Base-by-base conservation (phyloP, 495 filamentous ascomycete genomes). In the Neurospora intermedia region DNA sequence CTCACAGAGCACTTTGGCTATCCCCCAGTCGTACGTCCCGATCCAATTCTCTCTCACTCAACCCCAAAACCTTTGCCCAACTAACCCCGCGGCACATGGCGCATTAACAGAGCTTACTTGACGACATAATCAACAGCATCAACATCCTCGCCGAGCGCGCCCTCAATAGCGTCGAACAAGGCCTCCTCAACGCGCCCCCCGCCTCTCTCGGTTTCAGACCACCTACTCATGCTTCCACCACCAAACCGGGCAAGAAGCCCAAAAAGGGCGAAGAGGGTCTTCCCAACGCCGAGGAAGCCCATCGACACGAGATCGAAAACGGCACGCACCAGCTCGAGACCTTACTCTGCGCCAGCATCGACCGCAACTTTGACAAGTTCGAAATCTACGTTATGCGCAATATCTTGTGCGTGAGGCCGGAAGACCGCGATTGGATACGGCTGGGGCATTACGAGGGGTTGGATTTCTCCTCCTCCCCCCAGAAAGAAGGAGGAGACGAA, bases 1-100 rank as follows among this genome's bases (percentile, higher is more conserved):
- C 88, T 99, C 76, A 97, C 96, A 9, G 96, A 99, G 87, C 96
- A 98, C 79, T 91, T 99, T 77, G 92, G 92, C 74, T 97, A 97
- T 77, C 95, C 96, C 3, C 96, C 96, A 38, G 85, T 97, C 74
- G 95, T 97, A 80, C 81, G 90, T 85, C 9, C 27, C 10, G 35
- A 18, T 20, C 18, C 13, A 16, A 27, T 48, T 41, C 35, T 31
- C 16, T 38, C 35, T 38, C 23, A 62, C 18, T 31, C 48, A 59
- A 27, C 35, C 46, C 48, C 38, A 66, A 73, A n/a, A 59, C 1
- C 23, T 6, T 6, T 3, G 6, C 48, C 43, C 40, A 70, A 27
- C 43, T 45, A 31, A 73, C 69, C 27, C 69, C 70, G 38, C 62
- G 40, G 10, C 45, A 31, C 42, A 42, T 48, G 43, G 8, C 45